A percentile compares a stretch with the other conserved stretches of the same genome.
Evolutionary conservation across 805 yeast genomes (phyloP).

Genomic region (Diddensiella transvaalensis): DNA sequence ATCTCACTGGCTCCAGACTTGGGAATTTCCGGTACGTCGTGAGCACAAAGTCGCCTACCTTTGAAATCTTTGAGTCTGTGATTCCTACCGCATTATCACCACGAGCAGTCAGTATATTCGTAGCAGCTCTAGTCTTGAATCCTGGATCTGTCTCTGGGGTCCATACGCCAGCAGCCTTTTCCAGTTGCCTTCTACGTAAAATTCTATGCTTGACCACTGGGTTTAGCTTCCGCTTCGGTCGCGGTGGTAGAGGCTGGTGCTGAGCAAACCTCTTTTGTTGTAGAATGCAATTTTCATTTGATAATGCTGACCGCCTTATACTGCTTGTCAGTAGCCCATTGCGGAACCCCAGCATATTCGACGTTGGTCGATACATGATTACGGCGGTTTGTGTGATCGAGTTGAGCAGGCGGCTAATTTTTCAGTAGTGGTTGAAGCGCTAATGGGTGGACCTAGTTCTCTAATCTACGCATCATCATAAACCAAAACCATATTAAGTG

Average conservation of each 20-base stretch:
- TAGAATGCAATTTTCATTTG: too few species aligned
- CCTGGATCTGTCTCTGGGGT: not conserved
- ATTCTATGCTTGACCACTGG: not conserved
- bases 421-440: too few species aligned
- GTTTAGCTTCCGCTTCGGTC: not conserved
- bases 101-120: too few species aligned
- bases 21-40: slow-evolving; percentile 83
- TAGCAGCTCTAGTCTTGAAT: not conserved
- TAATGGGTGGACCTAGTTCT: not conserved
- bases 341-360: too few species aligned
- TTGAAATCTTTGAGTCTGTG: slow-evolving; percentile 8
- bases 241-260: not conserved
- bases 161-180: not conserved
- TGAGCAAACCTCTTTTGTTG: not conserved
- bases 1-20: slow-evolving; percentile 75
- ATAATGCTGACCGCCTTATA: not conserved
- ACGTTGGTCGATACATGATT: too few species aligned
- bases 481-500: too few species aligned
- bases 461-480: not conserved
- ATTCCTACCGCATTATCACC: not conserved
- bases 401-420: too few species aligned
- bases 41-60: slow-evolving; percentile 65
- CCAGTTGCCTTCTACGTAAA: not conserved
- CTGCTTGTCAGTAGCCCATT: too few species aligned
- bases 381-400: too few species aligned